Evolutionary conservation across 2,329 filamentous ascomycete species (phyloP).

Genomic region (Bipolaris victoriae): DNA sequence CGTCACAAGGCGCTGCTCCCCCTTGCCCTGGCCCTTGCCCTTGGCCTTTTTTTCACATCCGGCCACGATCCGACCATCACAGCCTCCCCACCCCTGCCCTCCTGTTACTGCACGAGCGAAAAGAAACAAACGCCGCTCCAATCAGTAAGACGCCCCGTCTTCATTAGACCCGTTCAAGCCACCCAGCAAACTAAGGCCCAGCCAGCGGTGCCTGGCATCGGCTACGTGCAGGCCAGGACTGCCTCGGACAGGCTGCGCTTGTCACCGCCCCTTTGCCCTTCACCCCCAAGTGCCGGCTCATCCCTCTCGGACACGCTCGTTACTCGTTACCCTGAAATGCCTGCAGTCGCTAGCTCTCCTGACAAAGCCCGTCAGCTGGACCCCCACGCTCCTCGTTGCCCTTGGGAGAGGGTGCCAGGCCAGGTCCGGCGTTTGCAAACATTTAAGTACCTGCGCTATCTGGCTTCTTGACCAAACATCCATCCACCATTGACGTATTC

Average conservation of each 20-base stretch:
- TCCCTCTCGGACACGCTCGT: constrained; percentile 28
- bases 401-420: constrained; percentile 21
- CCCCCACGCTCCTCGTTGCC: constrained; percentile 44
- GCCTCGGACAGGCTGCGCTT: constrained; percentile 29
- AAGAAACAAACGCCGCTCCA: constrained; percentile 44
- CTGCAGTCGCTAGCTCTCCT: constrained; percentile 38
- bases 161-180: constrained; percentile 34
- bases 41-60: constrained; percentile 22
- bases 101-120: constrained; percentile 31
- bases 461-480: constrained; percentile 34
- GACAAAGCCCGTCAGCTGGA: constrained; percentile 47
- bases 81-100: constrained; percentile 31
- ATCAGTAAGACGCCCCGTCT: constrained; percentile 28
- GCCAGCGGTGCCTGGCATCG: constrained; percentile 46
- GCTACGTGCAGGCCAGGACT: constrained; percentile 32
- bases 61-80: constrained; percentile 43
- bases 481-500: constrained; percentile 44
- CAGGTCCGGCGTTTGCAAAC: constrained; percentile 36
- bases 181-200: constrained; percentile 30
- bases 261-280: constrained; percentile 47
- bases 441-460: constrained; percentile 48
- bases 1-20: constrained; percentile 43
- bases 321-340: constrained; percentile 38
- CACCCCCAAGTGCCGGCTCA: constrained; percentile 33
- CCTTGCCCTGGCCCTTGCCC: constrained; percentile 23